These are phyloP conservation scores for Camellia lanceoleosa DNA, from an alignment of 148 eudicot species.

Conservation along the genomic window DNA sequence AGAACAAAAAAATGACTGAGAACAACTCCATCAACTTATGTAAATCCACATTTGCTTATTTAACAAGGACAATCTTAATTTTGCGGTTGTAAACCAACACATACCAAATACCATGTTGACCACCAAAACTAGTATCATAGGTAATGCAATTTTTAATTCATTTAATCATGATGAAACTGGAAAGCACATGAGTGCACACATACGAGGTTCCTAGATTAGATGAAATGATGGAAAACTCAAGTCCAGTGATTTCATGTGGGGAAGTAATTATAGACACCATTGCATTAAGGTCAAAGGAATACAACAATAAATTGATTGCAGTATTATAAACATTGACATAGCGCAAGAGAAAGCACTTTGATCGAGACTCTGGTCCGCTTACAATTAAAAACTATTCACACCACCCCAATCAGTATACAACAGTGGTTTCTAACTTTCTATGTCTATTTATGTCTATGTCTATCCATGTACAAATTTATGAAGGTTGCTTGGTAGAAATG, in stretches of 20 bases:
- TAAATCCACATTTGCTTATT: neutral
- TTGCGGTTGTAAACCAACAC: neutral
- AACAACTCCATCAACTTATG: neutral
- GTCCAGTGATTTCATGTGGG: neutral
- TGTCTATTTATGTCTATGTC: too few relatives aligned
- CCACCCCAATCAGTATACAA: neutral
- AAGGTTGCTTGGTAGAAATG: too few relatives aligned
- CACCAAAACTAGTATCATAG: neutral
- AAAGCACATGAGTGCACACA: neutral
- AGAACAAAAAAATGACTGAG: slow-evolving; percentile 1
- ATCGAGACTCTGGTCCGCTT: neutral
- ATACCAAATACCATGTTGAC: neutral
- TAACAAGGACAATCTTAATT: slow-evolving; percentile 5
- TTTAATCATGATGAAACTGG: neutral
- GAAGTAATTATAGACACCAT: neutral
- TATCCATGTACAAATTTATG: too few relatives aligned
- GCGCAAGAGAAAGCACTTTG: neutral
- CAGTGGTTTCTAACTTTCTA: too few relatives aligned
- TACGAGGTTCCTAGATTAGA: neutral
- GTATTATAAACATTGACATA: neutral
- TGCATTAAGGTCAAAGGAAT: neutral
- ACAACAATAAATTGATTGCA: neutral
- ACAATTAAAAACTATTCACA: neutral
- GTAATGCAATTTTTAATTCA: neutral
- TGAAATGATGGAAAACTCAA: neutral